Evolutionary conservation across 208 protist genomes (phyloP).

Genomic region (Herpetomonas samuelpessoai): DNA sequence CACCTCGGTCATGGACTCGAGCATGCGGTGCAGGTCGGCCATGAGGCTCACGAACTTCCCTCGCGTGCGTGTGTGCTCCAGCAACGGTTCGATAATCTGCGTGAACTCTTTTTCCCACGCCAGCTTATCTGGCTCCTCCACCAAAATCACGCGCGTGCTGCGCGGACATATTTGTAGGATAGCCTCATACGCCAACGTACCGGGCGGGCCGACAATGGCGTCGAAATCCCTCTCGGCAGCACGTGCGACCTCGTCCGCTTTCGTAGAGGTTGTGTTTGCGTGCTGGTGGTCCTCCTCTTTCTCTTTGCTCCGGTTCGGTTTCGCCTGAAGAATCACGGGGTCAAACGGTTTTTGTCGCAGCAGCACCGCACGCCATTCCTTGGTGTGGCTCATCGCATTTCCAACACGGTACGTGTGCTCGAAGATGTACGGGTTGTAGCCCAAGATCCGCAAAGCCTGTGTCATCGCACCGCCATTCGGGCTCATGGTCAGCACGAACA

Average conservation of each 20-base stretch:
- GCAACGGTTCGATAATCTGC: conserved; percentile 35
- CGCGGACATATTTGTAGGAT: conserved; percentile 71
- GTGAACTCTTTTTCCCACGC: conserved; percentile 66
- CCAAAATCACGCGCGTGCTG: conserved; percentile 73
- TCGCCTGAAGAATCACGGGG: conserved; percentile 23
- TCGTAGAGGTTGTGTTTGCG: not conserved
- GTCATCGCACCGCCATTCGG: conserved; percentile 72
- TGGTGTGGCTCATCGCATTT: conserved; percentile 61
- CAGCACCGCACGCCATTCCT: conserved; percentile 77
- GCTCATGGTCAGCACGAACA: conserved; percentile 79
- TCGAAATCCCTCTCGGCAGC: conserved; percentile 43
- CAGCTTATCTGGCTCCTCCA: conserved; percentile 79
- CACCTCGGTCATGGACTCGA: conserved; percentile 15
- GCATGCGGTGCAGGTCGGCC: conserved; percentile 35
- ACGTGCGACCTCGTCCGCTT: not conserved
- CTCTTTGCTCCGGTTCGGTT: not conserved
- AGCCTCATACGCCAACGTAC: conserved; percentile 73
- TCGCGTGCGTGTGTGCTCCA: conserved; percentile 32
- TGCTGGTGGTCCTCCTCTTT: not conserved
- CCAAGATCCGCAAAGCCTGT: conserved; percentile 48
- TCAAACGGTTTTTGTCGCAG: conserved; percentile 68
- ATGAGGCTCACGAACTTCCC: conserved; percentile 42
- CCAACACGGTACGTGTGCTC: conserved; percentile 59
- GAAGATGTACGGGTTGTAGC: conserved; percentile 80
- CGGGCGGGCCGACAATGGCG: conserved; percentile 71